A percentile compares a stretch with the other conserved stretches of the same genome.
Conservation (phyloP, 2,329 filamentous ascomycete genomes). For the Neonectria neomacrospora region DNA sequence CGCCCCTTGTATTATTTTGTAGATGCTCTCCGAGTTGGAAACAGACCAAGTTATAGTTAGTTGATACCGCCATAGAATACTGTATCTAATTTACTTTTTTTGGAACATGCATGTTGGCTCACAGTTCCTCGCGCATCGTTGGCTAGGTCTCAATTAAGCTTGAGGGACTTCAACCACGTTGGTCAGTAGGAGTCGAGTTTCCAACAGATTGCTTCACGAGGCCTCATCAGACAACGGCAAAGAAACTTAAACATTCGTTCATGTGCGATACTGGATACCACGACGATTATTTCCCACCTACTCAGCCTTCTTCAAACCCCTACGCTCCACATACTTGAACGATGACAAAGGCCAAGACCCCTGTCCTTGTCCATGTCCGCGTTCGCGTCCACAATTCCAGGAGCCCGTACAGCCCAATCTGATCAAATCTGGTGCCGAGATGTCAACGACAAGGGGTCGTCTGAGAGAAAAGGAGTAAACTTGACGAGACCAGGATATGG, state of each 20-base stretch:
- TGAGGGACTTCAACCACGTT: background rate
- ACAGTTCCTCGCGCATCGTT: background rate
- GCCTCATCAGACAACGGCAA: background rate
- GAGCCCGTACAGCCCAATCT: constrained; percentile 19
- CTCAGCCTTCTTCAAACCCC: background rate
- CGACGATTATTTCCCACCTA: background rate
- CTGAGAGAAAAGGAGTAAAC: constrained; percentile 9
- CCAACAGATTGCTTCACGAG: background rate
- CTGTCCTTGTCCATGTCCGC: constrained; percentile 2
- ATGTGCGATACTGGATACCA: background rate
- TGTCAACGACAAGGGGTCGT: constrained; percentile 10
- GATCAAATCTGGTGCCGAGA: constrained; percentile 23
- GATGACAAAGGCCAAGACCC: constrained; percentile 12
- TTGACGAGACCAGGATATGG: constrained; percentile 1
- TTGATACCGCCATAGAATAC: constrained; percentile 24
- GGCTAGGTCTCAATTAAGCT: background rate
- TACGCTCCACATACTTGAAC: constrained; percentile 9
- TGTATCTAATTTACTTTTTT: constrained; percentile 7
- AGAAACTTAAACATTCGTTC: background rate
- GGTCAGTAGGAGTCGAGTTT: background rate
- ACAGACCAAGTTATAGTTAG: constrained; percentile 8
- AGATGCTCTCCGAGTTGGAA: constrained; percentile 22
- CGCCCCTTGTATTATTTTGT: constrained; percentile 25
- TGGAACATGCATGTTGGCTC: constrained; percentile 3
- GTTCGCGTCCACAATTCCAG: constrained; percentile 5